These are phyloP conservation scores for Karstenula rhodostoma DNA, from an alignment of 2,329 filamentous ascomycete species.

Conservation along the genomic window DNA sequence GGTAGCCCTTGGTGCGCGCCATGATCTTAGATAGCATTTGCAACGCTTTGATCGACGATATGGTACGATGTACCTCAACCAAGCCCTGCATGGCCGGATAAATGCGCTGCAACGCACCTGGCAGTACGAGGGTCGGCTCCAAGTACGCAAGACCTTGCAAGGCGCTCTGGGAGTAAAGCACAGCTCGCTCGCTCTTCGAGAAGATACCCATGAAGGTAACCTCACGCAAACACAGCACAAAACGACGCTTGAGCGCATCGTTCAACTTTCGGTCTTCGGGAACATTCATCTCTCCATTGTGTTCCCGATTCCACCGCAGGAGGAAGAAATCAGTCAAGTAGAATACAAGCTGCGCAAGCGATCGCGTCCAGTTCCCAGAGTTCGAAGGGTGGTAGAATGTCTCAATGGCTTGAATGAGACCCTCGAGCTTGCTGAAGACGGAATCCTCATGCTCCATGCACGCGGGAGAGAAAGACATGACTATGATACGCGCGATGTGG, in stretches of 20 bases:
- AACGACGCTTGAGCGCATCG: slow-evolving; percentile 81
- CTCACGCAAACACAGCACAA: slow-evolving; percentile 87
- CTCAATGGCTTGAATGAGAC: slow-evolving; percentile 91
- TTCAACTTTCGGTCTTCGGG: slow-evolving; percentile 82
- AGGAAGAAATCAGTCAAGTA: slow-evolving; percentile 97
- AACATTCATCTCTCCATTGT: slow-evolving; percentile 88
- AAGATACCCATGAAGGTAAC: slow-evolving; percentile 99
- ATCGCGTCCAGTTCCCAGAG: slow-evolving; percentile 88
- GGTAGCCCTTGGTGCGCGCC: slow-evolving; percentile 91
- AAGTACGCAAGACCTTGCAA: slow-evolving; percentile 89
- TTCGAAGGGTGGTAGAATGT: slow-evolving; percentile 99
- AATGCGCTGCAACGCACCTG: slow-evolving; percentile 92
- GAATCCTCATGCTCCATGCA: slow-evolving; percentile 81
- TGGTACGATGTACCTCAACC: slow-evolving; percentile 95
- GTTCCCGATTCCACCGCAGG: slow-evolving; percentile 95
- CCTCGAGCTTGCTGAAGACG: slow-evolving; percentile 84
- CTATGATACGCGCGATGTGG: slow-evolving; percentile 90
- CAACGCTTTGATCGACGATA: slow-evolving; percentile 88
- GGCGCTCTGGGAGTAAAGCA: slow-evolving; percentile 89
- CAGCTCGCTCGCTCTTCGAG: slow-evolving; percentile 90
- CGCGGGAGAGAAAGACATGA: slow-evolving; percentile 88
- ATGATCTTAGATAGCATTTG: slow-evolving; percentile 93
- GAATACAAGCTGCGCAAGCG: slow-evolving; percentile 87
- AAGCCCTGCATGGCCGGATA: slow-evolving; percentile 96
- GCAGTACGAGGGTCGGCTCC: slow-evolving; percentile 89